Conservation (phyloP, 257 asterid genomes). For the Misopates orontium region DNA sequence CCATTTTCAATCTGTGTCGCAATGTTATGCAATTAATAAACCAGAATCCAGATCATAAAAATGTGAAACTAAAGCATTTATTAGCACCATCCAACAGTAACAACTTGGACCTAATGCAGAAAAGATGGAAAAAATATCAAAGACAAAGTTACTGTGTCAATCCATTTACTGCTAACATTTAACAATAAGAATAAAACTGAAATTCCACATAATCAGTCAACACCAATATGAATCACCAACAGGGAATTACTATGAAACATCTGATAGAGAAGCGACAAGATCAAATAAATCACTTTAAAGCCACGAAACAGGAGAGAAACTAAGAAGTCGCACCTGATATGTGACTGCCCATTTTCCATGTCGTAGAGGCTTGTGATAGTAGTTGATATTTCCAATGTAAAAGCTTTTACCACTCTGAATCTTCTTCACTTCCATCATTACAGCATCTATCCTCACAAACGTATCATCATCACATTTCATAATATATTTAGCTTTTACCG, state of each 20-base stretch:
- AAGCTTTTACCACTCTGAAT: slow-evolving; percentile 53
- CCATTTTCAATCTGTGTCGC: not conserved
- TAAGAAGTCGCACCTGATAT: slow-evolving; percentile 63
- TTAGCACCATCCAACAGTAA: not conserved
- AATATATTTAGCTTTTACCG: slow-evolving; percentile 65
- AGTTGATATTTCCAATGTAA: slow-evolving; percentile 88
- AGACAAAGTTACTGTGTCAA: not conserved
- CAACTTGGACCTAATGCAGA: not conserved
- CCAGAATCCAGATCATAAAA: slow-evolving; percentile 1
- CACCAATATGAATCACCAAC: not conserved
- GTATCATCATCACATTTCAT: slow-evolving; percentile 99
- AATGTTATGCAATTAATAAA: slow-evolving; percentile 11
- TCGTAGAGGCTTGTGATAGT: slow-evolving; percentile 85
- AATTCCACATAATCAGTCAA: not conserved
- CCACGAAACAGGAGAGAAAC: not conserved
- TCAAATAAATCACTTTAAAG: not conserved
- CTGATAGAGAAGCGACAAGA: not conserved
- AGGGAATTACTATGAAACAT: not conserved
- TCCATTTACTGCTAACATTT: not conserved
- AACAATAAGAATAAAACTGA: not conserved
- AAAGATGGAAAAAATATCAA: not conserved
- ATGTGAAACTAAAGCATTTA: not conserved
- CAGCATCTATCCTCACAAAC: slow-evolving; percentile 87
- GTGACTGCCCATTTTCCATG: slow-evolving; percentile 99
- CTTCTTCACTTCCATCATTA: slow-evolving; percentile 69